Conservation (phyloP, 495 filamentous ascomycete species). For the Daldinia caldariorum region DNA sequence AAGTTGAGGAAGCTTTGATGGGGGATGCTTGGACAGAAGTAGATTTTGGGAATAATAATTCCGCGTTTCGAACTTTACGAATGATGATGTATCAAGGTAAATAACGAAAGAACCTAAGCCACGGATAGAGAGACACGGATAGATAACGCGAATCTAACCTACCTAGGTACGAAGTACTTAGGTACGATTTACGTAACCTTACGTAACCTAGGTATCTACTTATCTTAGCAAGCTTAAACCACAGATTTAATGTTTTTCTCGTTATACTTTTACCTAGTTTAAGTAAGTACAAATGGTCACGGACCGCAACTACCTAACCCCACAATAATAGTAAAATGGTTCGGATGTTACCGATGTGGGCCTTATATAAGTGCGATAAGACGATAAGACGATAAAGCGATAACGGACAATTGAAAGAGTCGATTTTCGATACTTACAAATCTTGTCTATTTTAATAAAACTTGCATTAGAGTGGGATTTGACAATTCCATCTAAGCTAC, state of each 20-base stretch:
- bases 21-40: neutral
- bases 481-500: neutral
- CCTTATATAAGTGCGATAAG: neutral
- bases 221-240: too few species aligned
- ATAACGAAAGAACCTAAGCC: neutral
- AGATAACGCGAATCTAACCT: too few species aligned
- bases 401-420: slow-evolving; percentile 15
- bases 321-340: too few species aligned
- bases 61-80: neutral
- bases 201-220: too few species aligned
- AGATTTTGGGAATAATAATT: neutral
- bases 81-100: neutral
- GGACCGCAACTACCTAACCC: too few species aligned
- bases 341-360: too few species aligned
- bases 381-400: neutral
- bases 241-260: too few species aligned
- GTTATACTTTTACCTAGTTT: too few species aligned
- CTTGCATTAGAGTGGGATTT: slow-evolving; percentile 1
- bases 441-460: neutral
- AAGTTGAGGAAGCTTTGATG: neutral
- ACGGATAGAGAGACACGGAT: neutral
- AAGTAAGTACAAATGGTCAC: too few species aligned
- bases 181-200: too few species aligned
- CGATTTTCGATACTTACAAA: slow-evolving; percentile 24
- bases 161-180: too few species aligned